These are phyloP conservation scores for Prunella vulgaris DNA, from an alignment of 257 asterid genomes.

Conservation along the genomic window DNA sequence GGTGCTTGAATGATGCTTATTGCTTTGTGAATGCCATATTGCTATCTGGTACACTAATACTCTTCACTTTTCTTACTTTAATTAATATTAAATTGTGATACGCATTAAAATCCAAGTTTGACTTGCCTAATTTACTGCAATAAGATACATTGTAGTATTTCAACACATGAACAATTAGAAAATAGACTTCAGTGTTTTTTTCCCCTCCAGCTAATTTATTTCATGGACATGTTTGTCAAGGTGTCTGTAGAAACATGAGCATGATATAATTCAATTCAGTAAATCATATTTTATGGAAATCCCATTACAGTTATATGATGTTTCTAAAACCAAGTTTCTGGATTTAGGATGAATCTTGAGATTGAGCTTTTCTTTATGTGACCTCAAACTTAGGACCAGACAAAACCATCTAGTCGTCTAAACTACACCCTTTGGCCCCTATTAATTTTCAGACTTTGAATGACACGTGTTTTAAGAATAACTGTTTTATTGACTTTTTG, in stretches of 20 bases:
- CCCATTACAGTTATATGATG: neutral
- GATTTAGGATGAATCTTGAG: neutral
- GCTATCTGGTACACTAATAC: neutral
- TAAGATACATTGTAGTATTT: neutral
- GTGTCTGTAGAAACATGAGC: neutral
- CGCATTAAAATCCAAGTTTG: neutral
- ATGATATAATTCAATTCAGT: neutral
- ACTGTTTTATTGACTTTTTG: no score
- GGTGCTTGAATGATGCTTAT: neutral
- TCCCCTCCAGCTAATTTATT: neutral
- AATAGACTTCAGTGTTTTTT: neutral
- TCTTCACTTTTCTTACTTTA: neutral
- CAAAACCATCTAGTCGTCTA: neutral
- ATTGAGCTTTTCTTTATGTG: neutral
- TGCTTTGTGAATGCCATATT: neutral
- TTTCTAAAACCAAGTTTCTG: neutral
- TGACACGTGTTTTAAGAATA: no score
- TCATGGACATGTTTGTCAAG: neutral
- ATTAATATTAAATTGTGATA: neutral
- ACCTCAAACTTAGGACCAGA: neutral
- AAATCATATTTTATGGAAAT: neutral
- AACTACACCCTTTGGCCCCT: no score
- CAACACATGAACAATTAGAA: neutral
- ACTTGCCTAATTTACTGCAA: constrained; percentile 1
- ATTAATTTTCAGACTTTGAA: no score